phyloP scores from a whole-genome alignment of 257 asterid genomes.

The Primulina eburnea region DNA sequence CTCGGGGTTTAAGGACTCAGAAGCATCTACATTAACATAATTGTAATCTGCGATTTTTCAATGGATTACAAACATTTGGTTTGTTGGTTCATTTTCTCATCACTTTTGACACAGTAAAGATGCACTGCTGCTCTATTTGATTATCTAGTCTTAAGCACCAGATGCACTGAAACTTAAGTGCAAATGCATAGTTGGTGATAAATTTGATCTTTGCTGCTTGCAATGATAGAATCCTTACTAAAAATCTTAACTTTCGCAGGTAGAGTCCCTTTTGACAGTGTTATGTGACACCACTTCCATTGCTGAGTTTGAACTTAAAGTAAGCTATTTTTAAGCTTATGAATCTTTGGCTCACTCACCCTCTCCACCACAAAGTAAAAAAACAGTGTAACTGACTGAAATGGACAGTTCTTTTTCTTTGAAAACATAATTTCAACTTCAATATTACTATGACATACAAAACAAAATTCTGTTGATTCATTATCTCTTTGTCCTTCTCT shows the following conservation, averaged over 20 bases:
- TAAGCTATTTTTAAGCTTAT: constrained; percentile 27
- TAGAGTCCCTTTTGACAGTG: constrained; percentile 62
- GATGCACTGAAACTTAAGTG: not conserved
- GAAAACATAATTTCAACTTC: constrained; percentile 12
- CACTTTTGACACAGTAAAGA: not conserved
- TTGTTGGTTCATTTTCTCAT: not conserved
- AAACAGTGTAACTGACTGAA: not conserved
- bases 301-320: constrained; percentile 82
- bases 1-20: not conserved
- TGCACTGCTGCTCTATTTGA: not conserved
- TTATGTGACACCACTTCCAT: constrained; percentile 83
- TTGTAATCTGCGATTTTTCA: not conserved
- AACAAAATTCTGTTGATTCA: not conserved
- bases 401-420: constrained; percentile 3
- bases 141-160: not conserved
- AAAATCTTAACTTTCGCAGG: constrained; percentile 48
- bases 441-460: not conserved
- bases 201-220: not conserved
- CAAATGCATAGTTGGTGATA: not conserved
- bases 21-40: too few relatives aligned
- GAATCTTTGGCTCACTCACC: constrained; percentile 3
- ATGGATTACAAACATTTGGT: not conserved
- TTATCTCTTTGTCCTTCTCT: constrained; percentile 10
- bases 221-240: constrained; percentile 13
- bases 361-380: not conserved